Evolutionary conservation across 163 green algal species (phyloP).

Genomic region (Scenedesmus sp.): DNA sequence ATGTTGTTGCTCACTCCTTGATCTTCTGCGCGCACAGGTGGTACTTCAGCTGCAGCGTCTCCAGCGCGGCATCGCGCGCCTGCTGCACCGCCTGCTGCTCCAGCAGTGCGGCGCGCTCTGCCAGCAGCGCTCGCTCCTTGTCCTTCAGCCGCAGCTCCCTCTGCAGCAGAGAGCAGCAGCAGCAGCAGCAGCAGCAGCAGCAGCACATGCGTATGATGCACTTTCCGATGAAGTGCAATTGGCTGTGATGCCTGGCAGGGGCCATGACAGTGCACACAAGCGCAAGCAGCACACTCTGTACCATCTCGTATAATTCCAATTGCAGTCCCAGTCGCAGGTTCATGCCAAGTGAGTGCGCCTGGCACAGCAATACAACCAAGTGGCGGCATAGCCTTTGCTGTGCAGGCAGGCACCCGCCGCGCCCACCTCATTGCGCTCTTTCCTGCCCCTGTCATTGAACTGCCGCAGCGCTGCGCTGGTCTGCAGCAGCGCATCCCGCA

Average conservation of each 20-base stretch:
- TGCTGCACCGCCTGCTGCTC: conserved; percentile 27
- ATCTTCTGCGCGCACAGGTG: conserved; percentile 21
- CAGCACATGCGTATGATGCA: background rate
- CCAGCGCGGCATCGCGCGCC: conserved; percentile 44
- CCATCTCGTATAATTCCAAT: background rate
- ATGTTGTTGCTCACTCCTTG: conserved; percentile 8
- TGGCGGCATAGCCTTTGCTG: too few species aligned
- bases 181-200: background rate
- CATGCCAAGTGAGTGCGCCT: background rate
- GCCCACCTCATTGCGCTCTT: conserved; percentile 12
- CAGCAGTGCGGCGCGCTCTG: conserved; percentile 33
- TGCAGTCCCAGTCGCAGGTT: background rate
- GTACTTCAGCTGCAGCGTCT: conserved; percentile 43
- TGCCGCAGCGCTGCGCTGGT: conserved; percentile 21
- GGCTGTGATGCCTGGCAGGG: too few species aligned
- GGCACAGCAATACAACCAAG: background rate
- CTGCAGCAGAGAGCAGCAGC: conserved; percentile 27
- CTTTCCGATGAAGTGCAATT: too few species aligned
- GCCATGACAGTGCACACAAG: too few species aligned
- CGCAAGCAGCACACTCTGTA: too few species aligned
- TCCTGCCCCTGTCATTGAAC: background rate
- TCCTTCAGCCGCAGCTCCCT: conserved; percentile 31
- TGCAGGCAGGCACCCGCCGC: too few species aligned
- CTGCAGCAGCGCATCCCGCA: conserved; percentile 34
- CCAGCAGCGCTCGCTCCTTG: conserved; percentile 16